Conservation (phyloP, 805 yeast species). For the Candida vaughaniae region DNA sequence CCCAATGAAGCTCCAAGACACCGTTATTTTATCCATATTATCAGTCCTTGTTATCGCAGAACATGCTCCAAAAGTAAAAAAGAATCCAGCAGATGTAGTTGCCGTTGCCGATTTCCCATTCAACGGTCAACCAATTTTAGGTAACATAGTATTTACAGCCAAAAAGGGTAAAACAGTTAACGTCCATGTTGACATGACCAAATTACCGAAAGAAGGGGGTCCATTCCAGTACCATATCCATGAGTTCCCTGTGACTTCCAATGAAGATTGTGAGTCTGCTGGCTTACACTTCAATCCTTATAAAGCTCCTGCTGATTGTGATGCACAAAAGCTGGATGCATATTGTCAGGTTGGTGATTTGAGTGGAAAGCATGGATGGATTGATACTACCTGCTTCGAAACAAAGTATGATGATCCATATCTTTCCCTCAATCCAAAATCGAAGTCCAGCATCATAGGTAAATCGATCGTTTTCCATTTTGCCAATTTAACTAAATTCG, state of each 20-base stretch:
- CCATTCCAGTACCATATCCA: constrained; percentile 72
- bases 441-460: constrained; percentile 60
- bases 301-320: constrained; percentile 54
- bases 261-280: constrained; percentile 52
- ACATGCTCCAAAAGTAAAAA: constrained; percentile 50
- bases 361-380: constrained; percentile 75
- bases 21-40: constrained; percentile 7
- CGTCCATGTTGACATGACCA: constrained; percentile 70
- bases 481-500: constrained; percentile 53
- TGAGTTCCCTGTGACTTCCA: constrained; percentile 48
- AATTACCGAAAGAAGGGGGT: constrained; percentile 65
- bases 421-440: constrained; percentile 56
- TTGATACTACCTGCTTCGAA: constrained; percentile 69
- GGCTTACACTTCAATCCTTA: constrained; percentile 67
- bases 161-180: constrained; percentile 59
- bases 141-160: constrained; percentile 55
- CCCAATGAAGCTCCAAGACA: constrained; percentile 9
- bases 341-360: constrained; percentile 72
- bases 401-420: constrained; percentile 62
- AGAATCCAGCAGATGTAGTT: constrained; percentile 49
- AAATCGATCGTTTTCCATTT: constrained; percentile 56
- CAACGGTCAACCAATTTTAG: constrained; percentile 44
- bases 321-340: constrained; percentile 48
- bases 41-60: constrained; percentile 24
- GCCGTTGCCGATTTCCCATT: constrained; percentile 58